Evolutionary conservation across 192 early-diverging fungal species (phyloP).

Genomic region (Mortierella claussenii): DNA sequence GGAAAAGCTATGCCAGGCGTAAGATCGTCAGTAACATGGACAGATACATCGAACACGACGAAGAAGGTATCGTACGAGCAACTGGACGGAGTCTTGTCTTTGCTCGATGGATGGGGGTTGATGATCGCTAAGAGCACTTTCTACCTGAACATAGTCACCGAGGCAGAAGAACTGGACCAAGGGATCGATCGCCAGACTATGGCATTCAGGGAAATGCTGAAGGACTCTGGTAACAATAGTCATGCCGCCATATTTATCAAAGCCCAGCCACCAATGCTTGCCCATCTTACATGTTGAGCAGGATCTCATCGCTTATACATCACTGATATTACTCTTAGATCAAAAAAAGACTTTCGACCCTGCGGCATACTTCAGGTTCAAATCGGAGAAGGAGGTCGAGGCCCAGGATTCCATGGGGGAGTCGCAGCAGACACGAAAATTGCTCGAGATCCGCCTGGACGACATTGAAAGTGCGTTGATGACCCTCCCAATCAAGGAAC

Average conservation of each 20-base stretch:
- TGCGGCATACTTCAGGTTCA: conserved; percentile 50
- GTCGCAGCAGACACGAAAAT: conserved; percentile 37
- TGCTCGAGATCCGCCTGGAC: conserved; percentile 32
- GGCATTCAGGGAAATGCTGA: conserved; percentile 37
- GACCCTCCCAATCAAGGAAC: conserved; percentile 36
- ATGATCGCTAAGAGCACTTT: background rate
- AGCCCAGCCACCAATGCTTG: background rate
- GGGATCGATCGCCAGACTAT: conserved; percentile 50
- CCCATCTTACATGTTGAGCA: too few relatives aligned
- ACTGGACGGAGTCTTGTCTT: too few relatives aligned
- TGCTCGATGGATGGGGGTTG: too few relatives aligned
- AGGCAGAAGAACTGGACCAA: conserved; percentile 48
- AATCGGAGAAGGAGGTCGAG: conserved; percentile 49
- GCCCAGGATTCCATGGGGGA: conserved; percentile 32
- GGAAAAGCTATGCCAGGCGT: conserved; percentile 41
- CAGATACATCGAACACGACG: conserved; percentile 31
- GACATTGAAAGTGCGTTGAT: conserved; percentile 39
- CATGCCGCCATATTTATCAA: background rate
- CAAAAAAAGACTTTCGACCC: conserved; percentile 52
- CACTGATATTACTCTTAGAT: too few relatives aligned
- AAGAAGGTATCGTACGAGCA: conserved; percentile 31
- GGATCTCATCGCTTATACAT: too few relatives aligned
- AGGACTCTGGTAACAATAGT: conserved; percentile 25
- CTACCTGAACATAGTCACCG: conserved; percentile 17
- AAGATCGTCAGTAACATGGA: conserved; percentile 47